Percentiles rank a stretch among this genome's conserved stretches.
phyloP scores from a whole-genome alignment of 1,284 basidiomycete species.

The Melampsora americana region DNA sequence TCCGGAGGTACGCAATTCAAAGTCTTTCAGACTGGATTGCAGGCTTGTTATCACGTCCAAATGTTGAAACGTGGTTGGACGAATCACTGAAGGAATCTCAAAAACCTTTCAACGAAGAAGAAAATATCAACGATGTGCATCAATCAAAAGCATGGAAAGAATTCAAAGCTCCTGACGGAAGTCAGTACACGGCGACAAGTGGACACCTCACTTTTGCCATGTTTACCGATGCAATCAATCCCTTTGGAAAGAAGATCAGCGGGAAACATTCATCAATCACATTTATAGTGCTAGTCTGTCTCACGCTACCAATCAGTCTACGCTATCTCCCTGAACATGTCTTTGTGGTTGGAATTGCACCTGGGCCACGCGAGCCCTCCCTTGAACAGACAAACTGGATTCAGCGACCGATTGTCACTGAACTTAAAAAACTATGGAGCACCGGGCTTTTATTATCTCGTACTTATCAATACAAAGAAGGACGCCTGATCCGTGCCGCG shows the following conservation, averaged over 20 bases:
- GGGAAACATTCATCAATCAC: no score
- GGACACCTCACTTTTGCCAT: conserved; percentile 9
- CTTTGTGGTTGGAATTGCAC: conserved; percentile 55
- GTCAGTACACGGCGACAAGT: neutral
- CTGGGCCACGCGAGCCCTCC: conserved; percentile 44
- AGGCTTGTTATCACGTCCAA: conserved; percentile 6
- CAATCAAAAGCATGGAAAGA: conserved; percentile 5
- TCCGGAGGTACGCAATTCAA: conserved; percentile 8
- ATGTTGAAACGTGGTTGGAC: conserved; percentile 13
- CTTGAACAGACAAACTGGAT: conserved; percentile 51
- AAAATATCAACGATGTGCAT: neutral
- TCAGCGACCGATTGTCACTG: conserved; percentile 52
- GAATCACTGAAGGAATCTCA: neutral
- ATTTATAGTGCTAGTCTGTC: conserved; percentile 14
- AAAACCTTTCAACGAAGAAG: neutral
- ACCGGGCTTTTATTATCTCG: conserved; percentile 48
- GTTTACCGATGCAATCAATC: no score
- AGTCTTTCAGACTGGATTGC: conserved; percentile 20
- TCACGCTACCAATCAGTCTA: conserved; percentile 49
- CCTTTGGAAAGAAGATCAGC: no score
- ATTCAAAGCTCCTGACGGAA: neutral
- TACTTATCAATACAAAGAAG: conserved; percentile 13
- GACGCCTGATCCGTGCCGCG: conserved; percentile 8
- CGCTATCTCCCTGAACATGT: conserved; percentile 55
- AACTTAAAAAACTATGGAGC: conserved; percentile 52